Evolutionary conservation across 2,329 filamentous ascomycete species (phyloP), one percentile per base, ranked within the genome.

Genomic region (Sporothrix globosa): DNA sequence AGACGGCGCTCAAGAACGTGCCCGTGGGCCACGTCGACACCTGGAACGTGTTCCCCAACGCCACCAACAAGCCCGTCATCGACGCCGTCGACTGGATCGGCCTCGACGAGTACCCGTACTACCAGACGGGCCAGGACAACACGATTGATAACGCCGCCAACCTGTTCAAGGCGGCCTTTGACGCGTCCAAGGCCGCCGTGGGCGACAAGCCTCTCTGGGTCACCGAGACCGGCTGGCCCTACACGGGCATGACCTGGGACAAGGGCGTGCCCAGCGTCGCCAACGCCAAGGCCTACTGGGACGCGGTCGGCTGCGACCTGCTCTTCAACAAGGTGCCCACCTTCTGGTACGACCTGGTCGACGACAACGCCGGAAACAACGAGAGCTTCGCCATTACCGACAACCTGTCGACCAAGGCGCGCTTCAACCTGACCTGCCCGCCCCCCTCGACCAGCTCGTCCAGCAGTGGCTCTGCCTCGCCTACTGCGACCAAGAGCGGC

Each of bases 11-110:
- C 78, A 82, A 81, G 66, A 80, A 83, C 71, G 71, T 71, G 17
- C 83, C 87, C 66, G 81, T 90, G 73, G 88, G 88, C 34, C 89
- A 91, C 78, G 89, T 91, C 74, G 89, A 91, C 79, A 91, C 89
- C 68, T 90, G 88, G 86, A 88, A 88, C 58, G 84, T 83, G 61
- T 89, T 87, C 86, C 82, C 85, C 61, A 86, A 91, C 79, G 72
- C 78, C 71, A 84, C 83, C 76, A 90, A 90, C 82, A 83, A 83
- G 75, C 79, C 81, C 69, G 88, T 91, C 71, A 83, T 90, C 73
- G 82, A 86, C 71, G 88, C 87, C 69, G 82, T 86, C 72, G 89
- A 91, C 81, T 91, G 86, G 79, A 77, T 91, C 70, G 88, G 88
- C 65, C 84, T 88, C 52, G 87, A 91, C 74, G 87, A 87, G 76